These are phyloP conservation scores for Artemisia princeps DNA, from an alignment of 140 eudicot genomes.

Conservation along the genomic window DNA sequence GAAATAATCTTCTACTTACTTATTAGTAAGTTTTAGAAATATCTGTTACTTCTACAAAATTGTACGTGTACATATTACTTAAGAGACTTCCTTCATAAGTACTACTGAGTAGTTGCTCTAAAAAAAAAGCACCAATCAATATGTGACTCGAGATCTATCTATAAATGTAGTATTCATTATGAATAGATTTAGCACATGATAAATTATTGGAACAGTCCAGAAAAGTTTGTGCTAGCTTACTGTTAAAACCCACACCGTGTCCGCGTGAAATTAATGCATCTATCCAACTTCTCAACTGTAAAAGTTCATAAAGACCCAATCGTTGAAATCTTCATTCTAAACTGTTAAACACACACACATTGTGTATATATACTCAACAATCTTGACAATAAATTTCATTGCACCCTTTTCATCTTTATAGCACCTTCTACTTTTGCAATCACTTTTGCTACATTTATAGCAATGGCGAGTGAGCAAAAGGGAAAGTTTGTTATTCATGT, in stretches of 20 bases:
- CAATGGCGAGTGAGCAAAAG: slow-evolving; percentile 37
- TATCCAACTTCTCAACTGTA: slow-evolving; percentile 42
- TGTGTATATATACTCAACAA: slow-evolving; percentile 30
- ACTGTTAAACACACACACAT: not conserved
- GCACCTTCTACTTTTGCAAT: not conserved
- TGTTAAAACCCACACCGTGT: slow-evolving; percentile 24
- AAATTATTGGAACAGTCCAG: not conserved
- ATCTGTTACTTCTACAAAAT: not conserved
- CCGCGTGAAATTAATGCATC: slow-evolving; percentile 58
- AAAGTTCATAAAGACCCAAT: slow-evolving; percentile 13
- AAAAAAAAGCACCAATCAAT: too few species aligned
- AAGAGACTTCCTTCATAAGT: too few species aligned
- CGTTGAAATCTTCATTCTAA: not conserved
- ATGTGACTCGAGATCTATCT: too few species aligned
- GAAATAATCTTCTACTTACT: not conserved
- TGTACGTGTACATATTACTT: too few species aligned
- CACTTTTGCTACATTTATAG: slow-evolving; percentile 16
- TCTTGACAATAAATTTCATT: slow-evolving; percentile 28
- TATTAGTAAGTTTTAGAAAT: too few species aligned
- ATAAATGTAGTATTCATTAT: too few species aligned
- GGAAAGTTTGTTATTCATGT: slow-evolving; percentile 31
- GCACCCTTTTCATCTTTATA: slow-evolving; percentile 24
- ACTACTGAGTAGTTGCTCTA: too few species aligned
- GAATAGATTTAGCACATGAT: too few species aligned
- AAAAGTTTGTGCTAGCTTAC: slow-evolving; percentile 5